These are phyloP conservation scores for Solanum hybrid DNA, from an alignment of 305 asterid genomes.

Conservation along the genomic window DNA sequence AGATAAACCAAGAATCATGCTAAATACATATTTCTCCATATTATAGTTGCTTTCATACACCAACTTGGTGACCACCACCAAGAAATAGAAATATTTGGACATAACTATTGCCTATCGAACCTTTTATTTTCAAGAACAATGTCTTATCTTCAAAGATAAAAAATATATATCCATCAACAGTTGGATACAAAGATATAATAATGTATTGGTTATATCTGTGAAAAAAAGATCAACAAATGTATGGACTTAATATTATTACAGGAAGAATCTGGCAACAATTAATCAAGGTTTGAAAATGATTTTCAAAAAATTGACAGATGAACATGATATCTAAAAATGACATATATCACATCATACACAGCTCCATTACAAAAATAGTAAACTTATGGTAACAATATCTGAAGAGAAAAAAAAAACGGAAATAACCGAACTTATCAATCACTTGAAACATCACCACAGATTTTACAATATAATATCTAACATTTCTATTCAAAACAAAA, in stretches of 20 bases:
- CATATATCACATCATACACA: conserved; percentile 20
- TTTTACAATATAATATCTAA: neutral
- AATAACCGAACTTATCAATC: conserved; percentile 23
- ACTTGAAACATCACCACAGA: conserved; percentile 16
- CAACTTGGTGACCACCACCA: conserved; percentile 24
- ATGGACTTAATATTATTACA: neutral
- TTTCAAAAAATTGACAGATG: neutral
- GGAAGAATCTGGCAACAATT: conserved; percentile 11
- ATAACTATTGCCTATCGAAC: neutral
- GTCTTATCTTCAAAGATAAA: neutral
- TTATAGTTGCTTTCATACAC: conserved; percentile 31
- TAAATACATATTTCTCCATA: conserved; percentile 29
- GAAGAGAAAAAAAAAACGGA: conserved; percentile 16
- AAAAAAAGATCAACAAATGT: conserved; percentile 5
- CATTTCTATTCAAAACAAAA: neutral
- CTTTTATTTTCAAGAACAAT: neutral
- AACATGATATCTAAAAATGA: conserved; percentile 1
- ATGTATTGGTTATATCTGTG: neutral
- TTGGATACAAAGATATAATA: neutral
- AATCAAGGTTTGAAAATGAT: conserved; percentile 14
- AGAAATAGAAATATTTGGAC: neutral
- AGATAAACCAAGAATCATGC: conserved; percentile 16
- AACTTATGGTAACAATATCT: conserved; percentile 11
- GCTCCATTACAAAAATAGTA: neutral
- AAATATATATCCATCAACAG: neutral